These are phyloP conservation scores for Fagopyrum homotropicum DNA, from an alignment of 148 eudicot species.

Conservation along the genomic window DNA sequence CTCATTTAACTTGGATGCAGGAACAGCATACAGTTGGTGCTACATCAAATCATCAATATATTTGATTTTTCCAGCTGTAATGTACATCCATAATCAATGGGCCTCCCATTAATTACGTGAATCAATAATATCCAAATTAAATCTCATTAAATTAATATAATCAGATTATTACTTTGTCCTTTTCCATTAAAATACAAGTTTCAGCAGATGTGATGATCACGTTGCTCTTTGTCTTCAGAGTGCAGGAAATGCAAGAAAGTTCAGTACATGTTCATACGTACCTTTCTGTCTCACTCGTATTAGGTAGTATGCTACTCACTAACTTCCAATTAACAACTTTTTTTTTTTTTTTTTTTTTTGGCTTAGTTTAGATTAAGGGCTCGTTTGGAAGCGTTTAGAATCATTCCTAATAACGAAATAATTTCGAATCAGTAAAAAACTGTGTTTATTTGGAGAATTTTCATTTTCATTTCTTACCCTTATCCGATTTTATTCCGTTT, in stretches of 20 bases:
- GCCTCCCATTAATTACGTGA: not conserved
- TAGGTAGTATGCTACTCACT: not conserved
- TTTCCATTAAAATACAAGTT: not conserved
- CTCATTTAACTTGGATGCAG: no score
- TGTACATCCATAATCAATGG: not conserved
- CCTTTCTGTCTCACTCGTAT: not conserved
- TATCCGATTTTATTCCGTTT: no score
- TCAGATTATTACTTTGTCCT: not conserved
- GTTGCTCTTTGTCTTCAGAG: not conserved
- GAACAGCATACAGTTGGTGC: not conserved
- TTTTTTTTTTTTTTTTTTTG: not conserved
- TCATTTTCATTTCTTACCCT: no score
- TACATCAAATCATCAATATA: not conserved
- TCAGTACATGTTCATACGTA: not conserved
- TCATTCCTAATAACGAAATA: no score
- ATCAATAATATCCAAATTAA: not conserved
- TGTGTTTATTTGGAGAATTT: no score
- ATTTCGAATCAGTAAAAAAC: no score
- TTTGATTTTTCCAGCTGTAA: not conserved
- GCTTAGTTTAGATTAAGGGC: no score
- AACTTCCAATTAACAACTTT: slow-evolving; percentile 1
- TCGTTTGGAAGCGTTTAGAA: no score
- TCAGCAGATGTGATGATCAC: not conserved
- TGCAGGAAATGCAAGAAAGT: slow-evolving; percentile 3
- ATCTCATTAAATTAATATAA: not conserved